Evolutionary conservation across 2,329 filamentous ascomycete species (phyloP).

Genomic region (Diaporthe ilicicola): DNA sequence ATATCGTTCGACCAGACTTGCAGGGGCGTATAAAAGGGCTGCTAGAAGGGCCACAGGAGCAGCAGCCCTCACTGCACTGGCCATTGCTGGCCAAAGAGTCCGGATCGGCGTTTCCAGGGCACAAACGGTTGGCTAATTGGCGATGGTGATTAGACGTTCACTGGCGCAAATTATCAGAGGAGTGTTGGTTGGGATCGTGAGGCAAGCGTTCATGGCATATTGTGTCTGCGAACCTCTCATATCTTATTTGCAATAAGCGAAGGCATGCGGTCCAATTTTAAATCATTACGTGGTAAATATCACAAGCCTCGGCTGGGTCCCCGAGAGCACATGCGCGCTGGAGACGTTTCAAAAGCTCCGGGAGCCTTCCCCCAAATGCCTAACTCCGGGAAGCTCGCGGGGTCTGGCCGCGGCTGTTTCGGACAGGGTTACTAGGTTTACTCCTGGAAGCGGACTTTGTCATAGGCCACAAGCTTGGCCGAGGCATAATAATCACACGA

Average conservation of each 20-base stretch:
- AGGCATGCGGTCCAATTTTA: not conserved
- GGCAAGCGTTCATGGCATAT: not conserved
- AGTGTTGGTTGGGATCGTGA: not conserved
- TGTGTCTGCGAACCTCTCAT: not conserved
- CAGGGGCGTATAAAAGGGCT: constrained; percentile 25
- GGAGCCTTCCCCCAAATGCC: not conserved
- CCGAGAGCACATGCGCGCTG: constrained; percentile 9
- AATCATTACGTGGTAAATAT: not conserved
- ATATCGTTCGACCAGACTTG: constrained; percentile 13
- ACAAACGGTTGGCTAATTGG: not conserved
- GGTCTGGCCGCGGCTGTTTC: not conserved
- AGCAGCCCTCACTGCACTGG: not conserved
- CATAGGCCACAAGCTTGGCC: not conserved
- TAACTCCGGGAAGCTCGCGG: not conserved
- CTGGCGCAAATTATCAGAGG: too few relatives aligned
- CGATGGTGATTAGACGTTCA: not conserved
- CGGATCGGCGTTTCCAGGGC: too few relatives aligned
- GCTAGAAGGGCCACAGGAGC: constrained; percentile 21
- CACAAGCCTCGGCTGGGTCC: constrained; percentile 17
- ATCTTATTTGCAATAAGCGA: not conserved
- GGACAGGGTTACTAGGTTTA: constrained; percentile 17
- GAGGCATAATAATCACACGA: constrained; percentile 3
- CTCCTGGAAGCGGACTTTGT: not conserved
- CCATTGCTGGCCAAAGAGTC: not conserved
- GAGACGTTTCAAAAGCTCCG: not conserved